Evolutionary conservation across 1,284 basidiomycete genomes (phyloP).

Genomic region (Austroboletus niveus): DNA sequence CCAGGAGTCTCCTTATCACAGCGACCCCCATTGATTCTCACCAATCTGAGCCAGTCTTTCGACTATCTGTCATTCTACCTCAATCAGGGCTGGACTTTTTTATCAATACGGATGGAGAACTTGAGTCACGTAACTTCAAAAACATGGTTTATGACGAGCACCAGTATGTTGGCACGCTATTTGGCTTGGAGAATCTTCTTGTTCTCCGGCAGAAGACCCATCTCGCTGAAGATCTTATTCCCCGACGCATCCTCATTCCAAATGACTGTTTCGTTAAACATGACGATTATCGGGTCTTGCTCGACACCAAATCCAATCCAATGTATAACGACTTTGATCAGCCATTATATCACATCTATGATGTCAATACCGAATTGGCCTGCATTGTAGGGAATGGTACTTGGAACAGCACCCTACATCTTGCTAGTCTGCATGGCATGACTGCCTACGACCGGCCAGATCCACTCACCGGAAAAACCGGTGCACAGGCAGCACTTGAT

Average conservation of each 20-base stretch:
- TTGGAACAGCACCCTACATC: conserved; percentile 34
- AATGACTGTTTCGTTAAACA: conserved; percentile 16
- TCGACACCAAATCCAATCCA: neutral
- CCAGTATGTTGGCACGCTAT: neutral
- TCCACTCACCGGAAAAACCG: conserved; percentile 39
- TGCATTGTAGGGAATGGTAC: conserved; percentile 34
- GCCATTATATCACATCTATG: conserved; percentile 29
- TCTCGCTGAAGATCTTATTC: neutral
- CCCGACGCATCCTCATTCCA: conserved; percentile 31
- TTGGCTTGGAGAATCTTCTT: neutral
- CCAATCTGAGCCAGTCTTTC: neutral
- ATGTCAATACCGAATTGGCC: conserved; percentile 38
- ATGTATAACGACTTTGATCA: too few species aligned
- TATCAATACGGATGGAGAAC: neutral
- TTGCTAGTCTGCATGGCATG: conserved; percentile 40
- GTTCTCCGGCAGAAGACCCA: neutral
- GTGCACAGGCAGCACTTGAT: conserved; percentile 43
- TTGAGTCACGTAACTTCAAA: neutral
- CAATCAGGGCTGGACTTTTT: neutral
- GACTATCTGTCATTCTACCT: neutral
- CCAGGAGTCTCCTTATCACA: neutral
- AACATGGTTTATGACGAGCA: neutral
- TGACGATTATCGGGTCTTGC: neutral
- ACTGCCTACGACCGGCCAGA: neutral
- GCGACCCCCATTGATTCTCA: neutral